Percentiles rank a stretch among this genome's conserved stretches.
These are phyloP conservation scores for Hippophae rhamnoides DNA, from an alignment of 306 rosid species.

Conservation along the genomic window DNA sequence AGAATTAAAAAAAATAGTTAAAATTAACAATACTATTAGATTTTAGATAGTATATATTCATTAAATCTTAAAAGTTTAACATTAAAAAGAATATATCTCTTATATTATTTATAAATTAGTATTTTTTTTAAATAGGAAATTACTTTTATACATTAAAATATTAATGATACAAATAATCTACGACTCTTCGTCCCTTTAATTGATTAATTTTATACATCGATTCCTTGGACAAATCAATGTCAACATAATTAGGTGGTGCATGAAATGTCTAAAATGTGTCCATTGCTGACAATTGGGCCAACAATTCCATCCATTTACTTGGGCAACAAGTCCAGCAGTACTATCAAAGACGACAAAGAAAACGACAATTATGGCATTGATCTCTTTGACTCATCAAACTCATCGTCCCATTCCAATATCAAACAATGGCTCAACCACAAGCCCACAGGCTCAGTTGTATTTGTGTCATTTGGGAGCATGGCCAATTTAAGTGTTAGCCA, in stretches of 20 bases:
- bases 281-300: slow-evolving; percentile 49
- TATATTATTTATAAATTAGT: too few species aligned
- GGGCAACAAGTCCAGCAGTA: slow-evolving; percentile 19
- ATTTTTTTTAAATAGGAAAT: too few species aligned
- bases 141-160: too few species aligned
- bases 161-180: too few species aligned
- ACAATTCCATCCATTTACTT: slow-evolving; percentile 41
- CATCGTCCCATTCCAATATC: not conserved
- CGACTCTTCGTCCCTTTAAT: too few species aligned
- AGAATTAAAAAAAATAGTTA: too few species aligned
- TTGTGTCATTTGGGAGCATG: slow-evolving; percentile 53
- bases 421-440: slow-evolving; percentile 37
- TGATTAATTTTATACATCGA: too few species aligned
- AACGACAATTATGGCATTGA: slow-evolving; percentile 33
- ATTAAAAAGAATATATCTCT: too few species aligned
- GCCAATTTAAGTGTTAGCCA: slow-evolving; percentile 28
- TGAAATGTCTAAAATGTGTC: slow-evolving; percentile 42
- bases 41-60: too few species aligned
- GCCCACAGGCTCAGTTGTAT: slow-evolving; percentile 33
- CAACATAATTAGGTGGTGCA: slow-evolving; percentile 29
- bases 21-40: too few species aligned
- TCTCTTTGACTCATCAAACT: slow-evolving; percentile 24
- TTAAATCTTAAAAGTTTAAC: too few species aligned
- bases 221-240: too few species aligned
- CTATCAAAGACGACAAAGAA: slow-evolving; percentile 27